Conservation (phyloP, 139 green algal species). For the Chlamydomonas schloesseri region DNA sequence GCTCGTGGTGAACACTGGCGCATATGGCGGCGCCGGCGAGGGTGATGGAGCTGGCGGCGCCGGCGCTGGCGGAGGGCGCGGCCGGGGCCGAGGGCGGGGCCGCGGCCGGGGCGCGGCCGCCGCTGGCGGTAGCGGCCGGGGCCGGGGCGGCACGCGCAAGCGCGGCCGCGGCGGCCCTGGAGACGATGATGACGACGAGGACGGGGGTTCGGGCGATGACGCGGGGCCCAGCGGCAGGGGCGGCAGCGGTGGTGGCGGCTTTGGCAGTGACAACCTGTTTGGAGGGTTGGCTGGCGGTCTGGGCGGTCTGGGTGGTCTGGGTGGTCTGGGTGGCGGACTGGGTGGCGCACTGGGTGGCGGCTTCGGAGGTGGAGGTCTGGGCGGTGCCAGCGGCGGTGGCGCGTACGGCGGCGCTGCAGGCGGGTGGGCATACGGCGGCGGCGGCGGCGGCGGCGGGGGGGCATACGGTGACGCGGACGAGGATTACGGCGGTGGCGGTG, state of each 20-base stretch:
- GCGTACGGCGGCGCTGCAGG: not conserved
- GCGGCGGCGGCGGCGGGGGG: not conserved
- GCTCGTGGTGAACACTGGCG: not conserved
- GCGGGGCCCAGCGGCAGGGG: no score
- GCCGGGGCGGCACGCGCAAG: not conserved
- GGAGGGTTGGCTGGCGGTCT: not conserved
- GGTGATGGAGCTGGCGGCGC: not conserved
- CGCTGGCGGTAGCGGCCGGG: not conserved
- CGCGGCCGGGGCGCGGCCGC: not conserved
- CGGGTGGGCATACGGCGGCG: not conserved
- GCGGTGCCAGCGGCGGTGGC: not conserved
- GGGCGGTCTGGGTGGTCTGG: not conserved
- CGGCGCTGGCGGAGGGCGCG: not conserved
- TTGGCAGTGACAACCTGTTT: not conserved
- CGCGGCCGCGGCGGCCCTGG: not conserved
- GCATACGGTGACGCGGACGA: not conserved
- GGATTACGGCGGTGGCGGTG: not conserved
- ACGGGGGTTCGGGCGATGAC: no score
- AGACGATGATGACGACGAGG: not conserved
- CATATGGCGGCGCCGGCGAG: not conserved
- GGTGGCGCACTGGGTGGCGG: not conserved
- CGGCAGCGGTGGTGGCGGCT: not conserved
- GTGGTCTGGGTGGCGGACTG: not conserved
- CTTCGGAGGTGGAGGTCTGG: no score
- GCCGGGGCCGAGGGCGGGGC: not conserved